Evolutionary conservation across 768 basidiomycete genomes (phyloP).

Genomic region (Suillus placidus): DNA sequence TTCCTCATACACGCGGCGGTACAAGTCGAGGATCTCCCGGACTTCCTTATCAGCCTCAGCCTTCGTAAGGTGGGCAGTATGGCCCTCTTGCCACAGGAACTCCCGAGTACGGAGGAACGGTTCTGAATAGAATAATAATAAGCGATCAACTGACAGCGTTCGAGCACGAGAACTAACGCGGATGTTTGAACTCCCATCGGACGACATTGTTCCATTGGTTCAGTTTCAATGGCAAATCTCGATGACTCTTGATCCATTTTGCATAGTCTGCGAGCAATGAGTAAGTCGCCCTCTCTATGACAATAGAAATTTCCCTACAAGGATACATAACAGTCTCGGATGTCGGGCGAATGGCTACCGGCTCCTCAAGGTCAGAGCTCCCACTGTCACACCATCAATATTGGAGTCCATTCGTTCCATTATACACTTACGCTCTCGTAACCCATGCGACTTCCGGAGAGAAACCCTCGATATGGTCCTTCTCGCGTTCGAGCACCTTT

Average conservation of each 20-base stretch:
- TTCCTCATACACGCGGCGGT: conserved; percentile 94
- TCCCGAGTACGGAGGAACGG: conserved; percentile 99
- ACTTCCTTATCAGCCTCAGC: conserved; percentile 91
- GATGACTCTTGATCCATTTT: conserved; percentile 98
- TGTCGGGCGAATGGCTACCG: conserved; percentile 96
- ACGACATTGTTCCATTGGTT: conserved; percentile 99
- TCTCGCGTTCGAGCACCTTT: conserved; percentile 93
- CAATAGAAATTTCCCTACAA: conserved; percentile 52
- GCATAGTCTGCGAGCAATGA: conserved; percentile 72
- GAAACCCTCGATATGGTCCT: conserved; percentile 98
- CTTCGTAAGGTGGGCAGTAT: conserved; percentile 92
- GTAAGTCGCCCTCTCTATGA: neutral
- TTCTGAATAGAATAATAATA: conserved; percentile 47
- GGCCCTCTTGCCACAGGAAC: conserved; percentile 99
- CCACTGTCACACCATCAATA: conserved; percentile 54
- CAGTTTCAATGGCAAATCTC: conserved; percentile 94
- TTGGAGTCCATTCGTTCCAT: neutral
- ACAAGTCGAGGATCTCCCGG: conserved; percentile 91
- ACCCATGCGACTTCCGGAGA: conserved; percentile 99
- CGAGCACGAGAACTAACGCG: conserved; percentile 57
- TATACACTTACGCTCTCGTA: conserved; percentile 77
- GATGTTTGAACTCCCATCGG: conserved; percentile 99
- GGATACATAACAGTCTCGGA: conserved; percentile 99
- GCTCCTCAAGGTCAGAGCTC: conserved; percentile 91
- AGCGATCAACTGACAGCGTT: neutral